Percentiles rank a stretch among this genome's conserved stretches.
phyloP scores from a whole-genome alignment of 148 eudicot genomes.

The Bassia scoparia region DNA sequence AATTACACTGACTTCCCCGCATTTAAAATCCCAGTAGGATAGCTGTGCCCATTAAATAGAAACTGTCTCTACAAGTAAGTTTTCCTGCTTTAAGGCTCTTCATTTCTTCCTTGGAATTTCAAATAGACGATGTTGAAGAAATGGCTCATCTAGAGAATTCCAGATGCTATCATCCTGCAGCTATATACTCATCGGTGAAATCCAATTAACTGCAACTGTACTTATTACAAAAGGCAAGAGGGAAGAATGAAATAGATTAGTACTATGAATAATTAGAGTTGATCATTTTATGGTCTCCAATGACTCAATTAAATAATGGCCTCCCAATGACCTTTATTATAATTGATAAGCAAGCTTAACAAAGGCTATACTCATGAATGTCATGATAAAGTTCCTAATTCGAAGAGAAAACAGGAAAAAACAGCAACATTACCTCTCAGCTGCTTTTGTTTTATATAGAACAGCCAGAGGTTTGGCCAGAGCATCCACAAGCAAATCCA shows the following conservation, averaged over 20 bases:
- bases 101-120: conserved; percentile 40
- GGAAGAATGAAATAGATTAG: neutral
- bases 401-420: neutral
- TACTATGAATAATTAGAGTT: too few species aligned
- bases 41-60: conserved; percentile 79
- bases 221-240: neutral
- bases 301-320: too few species aligned
- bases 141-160: conserved; percentile 76
- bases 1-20: conserved; percentile 74
- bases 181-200: conserved; percentile 36
- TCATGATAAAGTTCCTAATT: too few species aligned
- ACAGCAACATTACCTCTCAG: conserved; percentile 52
- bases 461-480: conserved; percentile 40
- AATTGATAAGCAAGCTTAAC: too few species aligned
- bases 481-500: conserved; percentile 42
- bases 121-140: conserved; percentile 46
- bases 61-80: conserved; percentile 60
- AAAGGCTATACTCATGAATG: too few species aligned
- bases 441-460: conserved; percentile 41
- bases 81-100: conserved; percentile 60
- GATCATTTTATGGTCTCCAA: too few species aligned
- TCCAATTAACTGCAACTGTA: conserved; percentile 60
- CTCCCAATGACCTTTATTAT: too few species aligned
- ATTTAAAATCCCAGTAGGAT: conserved; percentile 62
- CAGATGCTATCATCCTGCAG: conserved; percentile 59